Evolutionary conservation across 2,329 filamentous ascomycete species (phyloP).

Genomic region (Beauveria pseudobassiana): DNA sequence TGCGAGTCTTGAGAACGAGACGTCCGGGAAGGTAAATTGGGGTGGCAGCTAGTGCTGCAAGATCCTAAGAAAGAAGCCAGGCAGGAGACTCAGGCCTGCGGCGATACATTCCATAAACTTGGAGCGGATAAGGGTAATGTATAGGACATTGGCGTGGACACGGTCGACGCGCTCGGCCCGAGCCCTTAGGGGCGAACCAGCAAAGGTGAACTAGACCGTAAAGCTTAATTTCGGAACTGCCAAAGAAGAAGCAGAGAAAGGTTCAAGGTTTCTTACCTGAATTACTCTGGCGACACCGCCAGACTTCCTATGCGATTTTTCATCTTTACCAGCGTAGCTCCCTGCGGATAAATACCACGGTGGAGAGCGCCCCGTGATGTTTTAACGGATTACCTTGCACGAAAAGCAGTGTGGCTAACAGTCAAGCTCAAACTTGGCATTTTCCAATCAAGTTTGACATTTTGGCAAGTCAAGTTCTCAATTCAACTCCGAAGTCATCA

Average conservation of each 20-base stretch:
- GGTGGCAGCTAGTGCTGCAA: not conserved
- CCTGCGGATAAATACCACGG: too few relatives aligned
- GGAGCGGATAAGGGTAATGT: not conserved
- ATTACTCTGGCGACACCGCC: not conserved
- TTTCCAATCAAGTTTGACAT: too few relatives aligned
- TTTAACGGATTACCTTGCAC: too few relatives aligned
- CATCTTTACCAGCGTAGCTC: too few relatives aligned
- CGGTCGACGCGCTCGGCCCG: not conserved
- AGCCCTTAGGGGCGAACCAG: not conserved
- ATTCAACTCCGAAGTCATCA: too few relatives aligned
- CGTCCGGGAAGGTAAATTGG: not conserved
- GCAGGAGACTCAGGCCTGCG: not conserved
- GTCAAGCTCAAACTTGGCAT: too few relatives aligned
- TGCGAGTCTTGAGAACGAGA: not conserved
- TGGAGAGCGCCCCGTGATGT: too few relatives aligned
- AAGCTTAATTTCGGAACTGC: not conserved
- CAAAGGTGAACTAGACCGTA: not conserved
- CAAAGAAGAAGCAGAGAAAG: not conserved
- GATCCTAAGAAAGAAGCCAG: not conserved
- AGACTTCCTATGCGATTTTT: too few relatives aligned
- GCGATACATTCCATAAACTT: not conserved
- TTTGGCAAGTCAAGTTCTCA: too few relatives aligned
- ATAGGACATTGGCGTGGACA: not conserved
- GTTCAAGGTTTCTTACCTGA: not conserved
- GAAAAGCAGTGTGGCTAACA: too few relatives aligned